Conservation (phyloP, 2,329 filamentous ascomycete genomes). For the Shiraia sp. region DNA sequence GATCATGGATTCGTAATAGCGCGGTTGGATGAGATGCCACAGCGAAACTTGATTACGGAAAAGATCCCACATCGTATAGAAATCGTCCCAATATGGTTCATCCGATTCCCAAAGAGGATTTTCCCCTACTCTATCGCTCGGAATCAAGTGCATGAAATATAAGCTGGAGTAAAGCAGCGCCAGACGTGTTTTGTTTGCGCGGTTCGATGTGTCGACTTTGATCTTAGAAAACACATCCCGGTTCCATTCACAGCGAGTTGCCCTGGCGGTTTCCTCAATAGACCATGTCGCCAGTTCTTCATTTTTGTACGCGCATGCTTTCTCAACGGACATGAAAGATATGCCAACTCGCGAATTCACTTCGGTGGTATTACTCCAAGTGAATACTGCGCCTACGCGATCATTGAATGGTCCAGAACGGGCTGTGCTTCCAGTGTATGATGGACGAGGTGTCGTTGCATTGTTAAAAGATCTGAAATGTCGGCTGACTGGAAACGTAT, state of each 20-base stretch:
- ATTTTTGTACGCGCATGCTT: constrained; percentile 55
- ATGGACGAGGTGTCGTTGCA: constrained; percentile 33
- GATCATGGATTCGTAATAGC: constrained; percentile 68
- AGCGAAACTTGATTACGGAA: constrained; percentile 58
- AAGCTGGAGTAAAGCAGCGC: constrained; percentile 39
- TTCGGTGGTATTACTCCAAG: constrained; percentile 46
- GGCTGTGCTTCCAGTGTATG: constrained; percentile 29
- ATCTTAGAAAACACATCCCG: constrained; percentile 63
- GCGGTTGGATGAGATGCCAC: constrained; percentile 66
- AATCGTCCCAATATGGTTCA: constrained; percentile 71
- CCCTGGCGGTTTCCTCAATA: constrained; percentile 46
- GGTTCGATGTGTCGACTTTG: constrained; percentile 29
- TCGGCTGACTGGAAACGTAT: constrained; percentile 43
- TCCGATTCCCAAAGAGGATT: constrained; percentile 69
- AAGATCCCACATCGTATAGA: constrained; percentile 75
- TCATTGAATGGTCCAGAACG: constrained; percentile 41
- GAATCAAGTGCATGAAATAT: constrained; percentile 45
- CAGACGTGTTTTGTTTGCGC: constrained; percentile 37
- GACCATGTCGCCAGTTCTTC: constrained; percentile 51
- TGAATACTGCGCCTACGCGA: constrained; percentile 57
- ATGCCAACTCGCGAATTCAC: constrained; percentile 57
- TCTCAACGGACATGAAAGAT: constrained; percentile 50
- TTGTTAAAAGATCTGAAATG: constrained; percentile 40
- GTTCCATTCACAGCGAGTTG: constrained; percentile 53
- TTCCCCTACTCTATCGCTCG: constrained; percentile 56